Evolutionary conservation across 768 basidiomycete species (phyloP), one percentile per base, ranked within the genome.

Genomic region (Pleurotus platypus): DNA sequence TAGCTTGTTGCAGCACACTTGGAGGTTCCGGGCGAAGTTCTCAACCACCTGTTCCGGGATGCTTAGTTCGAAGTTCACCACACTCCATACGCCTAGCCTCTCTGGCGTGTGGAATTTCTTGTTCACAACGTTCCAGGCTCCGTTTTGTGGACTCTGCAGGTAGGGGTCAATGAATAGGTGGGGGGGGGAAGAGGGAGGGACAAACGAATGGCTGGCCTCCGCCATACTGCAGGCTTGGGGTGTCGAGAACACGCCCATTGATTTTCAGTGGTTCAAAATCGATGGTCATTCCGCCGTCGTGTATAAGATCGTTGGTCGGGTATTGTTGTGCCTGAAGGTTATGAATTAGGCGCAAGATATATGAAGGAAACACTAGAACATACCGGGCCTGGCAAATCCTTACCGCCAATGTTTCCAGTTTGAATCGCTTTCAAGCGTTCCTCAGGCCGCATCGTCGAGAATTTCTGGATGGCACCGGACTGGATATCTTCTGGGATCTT

Each of bases 391-490:
- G 56, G 8, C 30, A 58, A 59, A 16, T 51, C 38, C 13, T 18
- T 40, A 30, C 46, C 57, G 38, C 18, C 55, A 35, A 30, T 22
- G 35, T 67, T 63, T 1, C 72, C 76, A 1, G 65, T 65, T 18
- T 62, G 51, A 40, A 83, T 84, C 3, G 70, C 65, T 0, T 65
- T 61, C 5, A 80, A 66, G 3, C 83, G 73, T 0, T 68, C 73
- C 1, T 58, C 54, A 0, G 84, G 85, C 20, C 65, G 76, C 59
- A 78, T 68, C 0, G 78, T 78, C 0, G 83, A 71, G 49, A 84
- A 84, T 1, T 70, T 70, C 0, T 85, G 76, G 61, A 81, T 78
- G 0, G 66, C 66, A 5, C 67, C 40, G 60, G 74, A 38, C 61
- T 50, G 60, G 2, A 68, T 54, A 6, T 75, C 67, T 0, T 72